Evolutionary conservation across 495 filamentous ascomycete species (phyloP).

Genomic region (Chaetomium fimeti): DNA sequence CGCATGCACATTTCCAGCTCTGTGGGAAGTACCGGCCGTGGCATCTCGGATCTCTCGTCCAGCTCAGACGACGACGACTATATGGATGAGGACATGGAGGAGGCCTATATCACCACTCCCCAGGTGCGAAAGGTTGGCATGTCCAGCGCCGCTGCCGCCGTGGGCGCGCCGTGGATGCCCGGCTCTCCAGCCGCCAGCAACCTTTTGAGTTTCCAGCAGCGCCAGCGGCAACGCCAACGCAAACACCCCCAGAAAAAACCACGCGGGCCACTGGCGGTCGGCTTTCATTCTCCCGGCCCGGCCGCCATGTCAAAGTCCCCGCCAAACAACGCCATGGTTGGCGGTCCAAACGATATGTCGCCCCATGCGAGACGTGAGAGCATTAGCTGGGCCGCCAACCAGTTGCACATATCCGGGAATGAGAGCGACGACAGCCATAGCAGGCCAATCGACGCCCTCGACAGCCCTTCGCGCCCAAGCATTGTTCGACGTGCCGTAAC

Average conservation of each 20-base stretch:
- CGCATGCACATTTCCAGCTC: conserved; percentile 77
- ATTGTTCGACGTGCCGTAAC: conserved; percentile 73
- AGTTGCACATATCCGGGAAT: conserved; percentile 76
- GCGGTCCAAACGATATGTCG: conserved; percentile 35
- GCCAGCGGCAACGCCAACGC: conserved; percentile 69
- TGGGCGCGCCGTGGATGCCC: conserved; percentile 54
- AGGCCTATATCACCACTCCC: conserved; percentile 69
- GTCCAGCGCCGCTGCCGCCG: conserved; percentile 51
- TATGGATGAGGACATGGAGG: conserved; percentile 81
- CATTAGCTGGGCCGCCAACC: conserved; percentile 80
- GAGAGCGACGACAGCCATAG: conserved; percentile 74
- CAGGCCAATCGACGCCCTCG: conserved; percentile 44
- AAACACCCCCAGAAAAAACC: conserved; percentile 46
- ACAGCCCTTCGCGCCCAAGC: conserved; percentile 47
- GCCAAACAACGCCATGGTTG: conserved; percentile 32
- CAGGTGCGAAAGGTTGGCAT: conserved; percentile 53
- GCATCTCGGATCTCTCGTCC: conserved; percentile 75
- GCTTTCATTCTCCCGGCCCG: conserved; percentile 37
- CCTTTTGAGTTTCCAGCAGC: conserved; percentile 75
- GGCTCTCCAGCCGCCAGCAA: conserved; percentile 65
- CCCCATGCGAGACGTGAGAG: conserved; percentile 71
- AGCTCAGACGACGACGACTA: conserved; percentile 72
- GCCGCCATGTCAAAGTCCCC: conserved; percentile 45
- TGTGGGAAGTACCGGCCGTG: conserved; percentile 75
- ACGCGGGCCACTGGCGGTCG: conserved; percentile 39